These are phyloP conservation scores for Apiospora arundinis DNA, from an alignment of 2,329 filamentous ascomycete genomes.

Conservation along the genomic window DNA sequence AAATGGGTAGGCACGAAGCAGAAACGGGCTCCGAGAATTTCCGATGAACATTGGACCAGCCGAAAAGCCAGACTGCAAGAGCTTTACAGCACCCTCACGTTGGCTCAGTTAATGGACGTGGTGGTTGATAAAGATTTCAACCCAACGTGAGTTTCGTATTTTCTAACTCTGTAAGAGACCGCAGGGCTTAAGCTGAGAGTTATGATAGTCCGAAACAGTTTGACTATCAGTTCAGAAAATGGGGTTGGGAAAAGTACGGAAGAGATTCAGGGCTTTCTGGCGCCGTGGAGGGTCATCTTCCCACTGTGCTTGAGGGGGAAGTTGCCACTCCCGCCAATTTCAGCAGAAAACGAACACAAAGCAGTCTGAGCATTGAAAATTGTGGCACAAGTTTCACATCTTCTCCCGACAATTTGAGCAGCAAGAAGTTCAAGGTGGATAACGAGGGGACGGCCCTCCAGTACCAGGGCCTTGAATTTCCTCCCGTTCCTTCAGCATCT, in stretches of 20 bases:
- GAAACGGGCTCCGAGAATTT: neutral
- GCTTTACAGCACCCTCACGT: neutral
- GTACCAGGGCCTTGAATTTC: neutral
- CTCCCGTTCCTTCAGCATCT: neutral
- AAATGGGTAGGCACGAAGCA: neutral
- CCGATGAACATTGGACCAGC: neutral
- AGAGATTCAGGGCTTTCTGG: neutral
- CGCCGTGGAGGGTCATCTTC: neutral
- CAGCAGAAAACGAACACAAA: neutral
- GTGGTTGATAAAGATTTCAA: neutral
- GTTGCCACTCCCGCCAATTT: neutral
- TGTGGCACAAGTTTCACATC: neutral
- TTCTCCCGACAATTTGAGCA: neutral
- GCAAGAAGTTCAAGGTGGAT: neutral
- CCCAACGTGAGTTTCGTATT: neutral
- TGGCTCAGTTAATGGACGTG: neutral
- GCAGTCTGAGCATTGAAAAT: neutral
- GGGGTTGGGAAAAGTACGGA: neutral
- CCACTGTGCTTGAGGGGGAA: neutral
- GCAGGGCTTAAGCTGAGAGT: neutral
- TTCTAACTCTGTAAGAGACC: fast-evolving
- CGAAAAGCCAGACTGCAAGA: neutral
- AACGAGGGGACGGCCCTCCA: neutral
- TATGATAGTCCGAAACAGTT: neutral
- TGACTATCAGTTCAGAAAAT: neutral